Evolutionary conservation across 495 filamentous ascomycete species (phyloP), one percentile per base, ranked within the genome.

Genomic region (Hypoxylon perforatum): DNA sequence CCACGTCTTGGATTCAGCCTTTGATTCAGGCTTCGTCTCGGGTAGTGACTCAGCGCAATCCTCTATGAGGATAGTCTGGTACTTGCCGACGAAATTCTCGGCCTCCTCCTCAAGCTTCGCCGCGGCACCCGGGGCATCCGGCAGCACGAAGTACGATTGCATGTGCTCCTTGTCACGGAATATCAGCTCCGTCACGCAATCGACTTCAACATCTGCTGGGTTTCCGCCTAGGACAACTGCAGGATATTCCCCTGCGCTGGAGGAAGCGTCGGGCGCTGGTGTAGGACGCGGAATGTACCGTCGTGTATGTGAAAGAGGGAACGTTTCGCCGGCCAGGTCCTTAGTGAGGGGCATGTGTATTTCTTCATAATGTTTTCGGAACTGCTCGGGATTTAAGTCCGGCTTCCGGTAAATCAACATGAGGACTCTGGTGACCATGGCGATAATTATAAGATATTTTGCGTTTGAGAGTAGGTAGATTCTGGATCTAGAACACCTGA

Each of bases 331-430:
- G 36, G 65, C 68, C 38, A 75, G 21, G 6, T 49, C 17, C 9
- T 50, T 30, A 22, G 75, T 47, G n/a, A 75, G 54, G 1, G 75
- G 75, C 28, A 77, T 49, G 47, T 77, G 75, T 19, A 38, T 51
- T 10, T 55, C 68, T 61, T 77, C 74, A 50, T 76, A 74, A 63
- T 77, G 66, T 22, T 46, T 42, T 41, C 65, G 66, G 66, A 77
- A 77, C 38, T 73, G 42, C n/a, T 52, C 15, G 5, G 75, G 74
- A 17, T 65, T 67, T 9, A 67, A 54, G 25, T 52, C 70, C 19
- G 68, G 11, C 52, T 67, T 77, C 51, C 74, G 74, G 60, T 59
- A 61, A 18, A 67, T 52, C 53, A 72, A 21, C 60, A 56, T 56
- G 21, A 63, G 60, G 1, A 63, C 52, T 50, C 51, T 55, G 17